phyloP scores from a whole-genome alignment of 495 filamentous ascomycete species.

The Neurospora sp. region DNA sequence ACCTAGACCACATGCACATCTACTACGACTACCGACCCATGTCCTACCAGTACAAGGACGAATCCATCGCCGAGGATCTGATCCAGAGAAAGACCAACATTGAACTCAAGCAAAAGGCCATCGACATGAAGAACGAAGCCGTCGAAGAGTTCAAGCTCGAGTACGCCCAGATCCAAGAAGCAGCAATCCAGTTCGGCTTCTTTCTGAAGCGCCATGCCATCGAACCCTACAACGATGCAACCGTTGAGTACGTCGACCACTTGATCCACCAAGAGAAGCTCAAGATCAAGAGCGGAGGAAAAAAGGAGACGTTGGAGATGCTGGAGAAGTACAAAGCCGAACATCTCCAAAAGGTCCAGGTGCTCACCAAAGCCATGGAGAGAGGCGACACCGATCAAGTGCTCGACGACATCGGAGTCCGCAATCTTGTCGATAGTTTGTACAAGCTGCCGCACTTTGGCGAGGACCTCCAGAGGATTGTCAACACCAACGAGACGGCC shows the following conservation, averaged over 20 bases:
- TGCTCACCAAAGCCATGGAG: slow-evolving; percentile 1
- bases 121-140: neutral
- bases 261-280: slow-evolving; percentile 18
- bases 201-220: slow-evolving; percentile 32
- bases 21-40: slow-evolving; percentile 3
- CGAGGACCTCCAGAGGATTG: too few species aligned
- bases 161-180: slow-evolving; percentile 22
- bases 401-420: neutral
- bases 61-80: neutral
- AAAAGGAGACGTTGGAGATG: neutral
- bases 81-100: neutral
- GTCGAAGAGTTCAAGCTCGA: slow-evolving; percentile 23
- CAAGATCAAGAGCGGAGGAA: neutral
- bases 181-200: slow-evolving; percentile 27
- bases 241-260: slow-evolving; percentile 27
- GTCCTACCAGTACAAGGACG: neutral
- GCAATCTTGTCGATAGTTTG: too few species aligned
- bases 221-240: slow-evolving; percentile 29
- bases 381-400: neutral
- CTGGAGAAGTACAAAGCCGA: slow-evolving; percentile 4
- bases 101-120: slow-evolving; percentile 1
- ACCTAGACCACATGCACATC: slow-evolving; percentile 5
- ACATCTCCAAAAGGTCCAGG: slow-evolving; percentile 1
- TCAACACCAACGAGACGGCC: too few species aligned
- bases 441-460: too few species aligned